Percentiles rank a stretch among this genome's conserved stretches.
Conservation (phyloP, 345 rosid genomes). For the Syzygium jambos region DNA sequence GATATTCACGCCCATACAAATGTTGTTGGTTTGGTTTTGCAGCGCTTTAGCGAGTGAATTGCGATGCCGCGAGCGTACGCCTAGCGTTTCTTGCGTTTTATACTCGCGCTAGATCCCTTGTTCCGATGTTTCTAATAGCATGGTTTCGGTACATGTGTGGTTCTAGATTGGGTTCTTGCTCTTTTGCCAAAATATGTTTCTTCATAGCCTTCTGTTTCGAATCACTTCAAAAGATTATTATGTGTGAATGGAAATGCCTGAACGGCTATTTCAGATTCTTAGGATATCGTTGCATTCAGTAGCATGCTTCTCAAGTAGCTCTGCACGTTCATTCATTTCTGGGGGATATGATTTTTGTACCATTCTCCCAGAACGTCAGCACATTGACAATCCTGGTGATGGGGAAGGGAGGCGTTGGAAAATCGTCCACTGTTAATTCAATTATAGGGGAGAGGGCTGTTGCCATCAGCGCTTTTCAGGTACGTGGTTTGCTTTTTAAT, state of each 20-base stretch:
- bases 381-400: slow-evolving; percentile 68
- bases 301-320: background rate
- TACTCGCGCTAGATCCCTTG: background rate
- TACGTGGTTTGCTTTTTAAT: background rate
- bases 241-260: background rate
- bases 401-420: slow-evolving; percentile 94
- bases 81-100: background rate
- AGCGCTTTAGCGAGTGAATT: background rate
- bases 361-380: slow-evolving; percentile 39
- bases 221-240: background rate
- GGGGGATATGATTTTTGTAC: background rate
- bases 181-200: background rate
- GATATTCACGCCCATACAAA: background rate
- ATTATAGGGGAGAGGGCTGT: slow-evolving; percentile 66
- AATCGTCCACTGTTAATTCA: slow-evolving; percentile 82
- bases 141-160: background rate
- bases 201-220: background rate
- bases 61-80: background rate
- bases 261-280: background rate
- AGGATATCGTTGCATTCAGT: background rate
- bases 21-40: background rate
- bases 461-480: slow-evolving; percentile 75
- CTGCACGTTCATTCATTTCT: background rate
- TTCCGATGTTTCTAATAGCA: background rate
- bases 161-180: background rate